Base-by-base conservation (phyloP, 495 filamentous ascomycete species). In the Podospora conica region DNA sequence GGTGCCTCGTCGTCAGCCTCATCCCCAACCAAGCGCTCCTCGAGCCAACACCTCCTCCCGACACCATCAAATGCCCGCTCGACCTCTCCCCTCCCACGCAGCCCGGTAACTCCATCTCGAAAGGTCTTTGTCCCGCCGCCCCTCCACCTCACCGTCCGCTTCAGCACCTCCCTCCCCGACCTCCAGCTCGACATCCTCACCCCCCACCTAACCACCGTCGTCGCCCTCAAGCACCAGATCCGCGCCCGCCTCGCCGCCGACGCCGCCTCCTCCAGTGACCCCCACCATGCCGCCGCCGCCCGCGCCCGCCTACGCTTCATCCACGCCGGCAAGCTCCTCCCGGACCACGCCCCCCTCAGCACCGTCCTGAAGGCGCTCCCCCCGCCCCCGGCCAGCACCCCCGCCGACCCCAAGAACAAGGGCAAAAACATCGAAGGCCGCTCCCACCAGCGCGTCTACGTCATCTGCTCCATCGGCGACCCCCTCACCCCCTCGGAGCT, bases 381-480 rank as follows among this genome's bases (percentile, higher is more conserved):
- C 1, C 82, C 84, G 0, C 84, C 86, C 0, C 79, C 82, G 0
- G 75, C 83, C 84, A 1, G 76, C 77, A 2, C 60, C 69, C 1
- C 61, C 33, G 65, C 74, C 53, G 77, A 83, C 53, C 68, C 68
- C 54, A 74, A 80, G 31, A 74, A 73, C 20, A 76, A 73, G 24
- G 65, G 70, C 15, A 68, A 76, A 12, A 68, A 55, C 8, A 68
- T 65, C 31, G 69, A 70, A 18, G 71, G 64, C 55, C 58, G 23
- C 15, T 66, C 61, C 8, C 70, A 68, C 65, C 71, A 69, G 53
- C 81, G 87, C 23, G 80, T 93, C 70, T 96, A 95, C 78, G 87
- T 96, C 60, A 93, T 96, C 82, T 97, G 94, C 84, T 91, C 89
- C 53, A 90, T 97, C 65, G 87, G 86, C 65, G 90, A 91, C 70